Evolutionary conservation across 2,329 filamentous ascomycete species (phyloP).

Genomic region (Anthostomella pinea): DNA sequence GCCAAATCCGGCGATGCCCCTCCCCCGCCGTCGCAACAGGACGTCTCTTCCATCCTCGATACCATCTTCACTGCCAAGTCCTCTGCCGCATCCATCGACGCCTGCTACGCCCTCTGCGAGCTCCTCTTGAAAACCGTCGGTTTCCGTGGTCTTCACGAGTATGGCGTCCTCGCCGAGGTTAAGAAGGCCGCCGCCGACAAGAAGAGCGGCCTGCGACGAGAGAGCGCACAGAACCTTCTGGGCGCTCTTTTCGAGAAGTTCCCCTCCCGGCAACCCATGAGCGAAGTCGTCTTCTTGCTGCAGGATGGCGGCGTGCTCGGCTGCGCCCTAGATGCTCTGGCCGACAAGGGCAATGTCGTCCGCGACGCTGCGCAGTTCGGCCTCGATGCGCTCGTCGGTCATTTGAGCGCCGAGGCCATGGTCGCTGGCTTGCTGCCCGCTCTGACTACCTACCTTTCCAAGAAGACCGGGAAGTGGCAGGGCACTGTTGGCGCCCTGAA

Average conservation of each 20-base stretch:
- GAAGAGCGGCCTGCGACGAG: constrained; percentile 81
- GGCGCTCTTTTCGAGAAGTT: constrained; percentile 92
- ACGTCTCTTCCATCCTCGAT: constrained; percentile 62
- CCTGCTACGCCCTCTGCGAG: constrained; percentile 60
- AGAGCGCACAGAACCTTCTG: constrained; percentile 91
- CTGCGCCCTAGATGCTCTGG: constrained; percentile 76
- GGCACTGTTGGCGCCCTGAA: constrained; percentile 84
- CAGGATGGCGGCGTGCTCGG: constrained; percentile 73
- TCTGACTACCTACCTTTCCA: constrained; percentile 72
- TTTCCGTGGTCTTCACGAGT: constrained; percentile 49
- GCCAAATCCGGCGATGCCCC: constrained; percentile 41
- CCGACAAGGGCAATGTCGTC: constrained; percentile 87
- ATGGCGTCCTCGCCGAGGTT: constrained; percentile 54
- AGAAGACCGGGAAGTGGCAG: constrained; percentile 93
- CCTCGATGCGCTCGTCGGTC: constrained; percentile 80
- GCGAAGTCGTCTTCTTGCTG: constrained; percentile 78
- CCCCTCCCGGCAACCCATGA: constrained; percentile 70
- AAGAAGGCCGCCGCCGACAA: constrained; percentile 84
- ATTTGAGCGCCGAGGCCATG: constrained; percentile 77
- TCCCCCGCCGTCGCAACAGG: constrained; percentile 62
- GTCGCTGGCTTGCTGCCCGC: constrained; percentile 78
- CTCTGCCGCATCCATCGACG: constrained; percentile 66
- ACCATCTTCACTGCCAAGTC: constrained; percentile 68
- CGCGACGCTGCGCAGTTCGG: constrained; percentile 92
- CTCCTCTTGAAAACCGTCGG: constrained; percentile 54